Conservation (phyloP, 257 asterid genomes). For the Plectranthus barbatus region DNA sequence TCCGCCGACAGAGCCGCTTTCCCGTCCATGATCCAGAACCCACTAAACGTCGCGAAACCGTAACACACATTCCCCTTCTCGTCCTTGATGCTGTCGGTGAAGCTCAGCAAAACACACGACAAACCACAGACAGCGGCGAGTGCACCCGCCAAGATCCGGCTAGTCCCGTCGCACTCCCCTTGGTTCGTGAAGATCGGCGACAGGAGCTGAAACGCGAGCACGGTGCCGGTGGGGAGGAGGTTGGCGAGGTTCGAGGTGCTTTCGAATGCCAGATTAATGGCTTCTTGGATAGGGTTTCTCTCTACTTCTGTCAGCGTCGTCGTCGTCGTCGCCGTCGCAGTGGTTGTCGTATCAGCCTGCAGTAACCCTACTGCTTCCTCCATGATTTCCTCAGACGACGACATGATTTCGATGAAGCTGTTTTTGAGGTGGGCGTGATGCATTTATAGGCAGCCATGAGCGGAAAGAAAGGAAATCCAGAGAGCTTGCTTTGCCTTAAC, state of each 20-base stretch:
- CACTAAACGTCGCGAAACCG: slow-evolving; percentile 68
- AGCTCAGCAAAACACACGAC: slow-evolving; percentile 60
- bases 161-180: slow-evolving; percentile 59
- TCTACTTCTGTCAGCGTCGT: slow-evolving; percentile 49
- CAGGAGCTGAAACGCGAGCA: slow-evolving; percentile 71
- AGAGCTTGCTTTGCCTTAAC: slow-evolving; percentile 23
- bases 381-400: slow-evolving; percentile 16
- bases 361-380: slow-evolving; percentile 38
- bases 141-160: slow-evolving; percentile 43
- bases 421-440: background rate
- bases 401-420: too few species aligned
- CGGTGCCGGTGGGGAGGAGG: slow-evolving; percentile 89
- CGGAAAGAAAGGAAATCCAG: slow-evolving; percentile 26
- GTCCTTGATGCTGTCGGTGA: slow-evolving; percentile 83
- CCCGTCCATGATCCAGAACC: slow-evolving; percentile 88
- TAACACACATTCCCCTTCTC: slow-evolving; percentile 54
- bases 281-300: slow-evolving; percentile 61
- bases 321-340: too few species aligned
- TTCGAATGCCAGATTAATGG: slow-evolving; percentile 81
- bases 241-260: slow-evolving; percentile 88
- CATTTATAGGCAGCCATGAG: slow-evolving; percentile 34
- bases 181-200: slow-evolving; percentile 71
- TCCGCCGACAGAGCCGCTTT: slow-evolving; percentile 40
- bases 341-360: too few species aligned
- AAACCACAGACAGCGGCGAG: slow-evolving; percentile 57